Evolutionary conservation across 2,329 filamentous ascomycete species (phyloP), one percentile per base, ranked within the genome.

Genomic region (Calonectria naviculata): DNA sequence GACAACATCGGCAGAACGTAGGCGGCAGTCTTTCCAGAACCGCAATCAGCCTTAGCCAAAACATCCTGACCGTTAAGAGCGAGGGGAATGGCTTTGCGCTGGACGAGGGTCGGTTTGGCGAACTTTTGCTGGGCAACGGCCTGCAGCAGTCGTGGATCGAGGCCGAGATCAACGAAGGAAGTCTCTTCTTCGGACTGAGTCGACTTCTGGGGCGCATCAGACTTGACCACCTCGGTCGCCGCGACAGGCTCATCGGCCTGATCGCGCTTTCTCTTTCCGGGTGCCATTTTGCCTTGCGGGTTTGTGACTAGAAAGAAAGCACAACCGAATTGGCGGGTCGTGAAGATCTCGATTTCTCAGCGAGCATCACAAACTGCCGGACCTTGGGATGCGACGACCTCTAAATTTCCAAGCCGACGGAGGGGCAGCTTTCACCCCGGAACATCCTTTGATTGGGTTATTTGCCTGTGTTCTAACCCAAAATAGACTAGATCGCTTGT

Each of bases 11-110:
- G 97, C 47, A 99, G 88, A 8, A 98, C 87, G 81, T 98, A 98
- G 61, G 97, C 96, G n/a, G 95, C 95, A 13, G 97, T 99, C 88
- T 99, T 99, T 76, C 97, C 97, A 5, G 95, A 98, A 15, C 97
- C 97, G 6, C 97, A 98, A 83, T 96, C 97, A 42, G 96, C 95
- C 80, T 96, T 95, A 66, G 95, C 95, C 44, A 98, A 87, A 58
- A 99, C 92, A 87, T 98, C 95, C 79, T 94, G 93, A 15, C 97
- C 96, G 74, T 95, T 91, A 21, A 98, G 87, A 26, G 94, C 95
- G 42, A 98, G 85, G 1, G 97, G 97, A 73, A 99, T 97, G 1
- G 94, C 94, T 83, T 93, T 93, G 47, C 91, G 89, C 84, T 99
- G 97, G 2, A 98, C 94, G 15, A 93, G 89, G n/a, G 97, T 98